Evolutionary conservation across 2,329 filamentous ascomycete species (phyloP), one percentile per base, ranked within the genome.

Genomic region (Ilyonectria destructans): DNA sequence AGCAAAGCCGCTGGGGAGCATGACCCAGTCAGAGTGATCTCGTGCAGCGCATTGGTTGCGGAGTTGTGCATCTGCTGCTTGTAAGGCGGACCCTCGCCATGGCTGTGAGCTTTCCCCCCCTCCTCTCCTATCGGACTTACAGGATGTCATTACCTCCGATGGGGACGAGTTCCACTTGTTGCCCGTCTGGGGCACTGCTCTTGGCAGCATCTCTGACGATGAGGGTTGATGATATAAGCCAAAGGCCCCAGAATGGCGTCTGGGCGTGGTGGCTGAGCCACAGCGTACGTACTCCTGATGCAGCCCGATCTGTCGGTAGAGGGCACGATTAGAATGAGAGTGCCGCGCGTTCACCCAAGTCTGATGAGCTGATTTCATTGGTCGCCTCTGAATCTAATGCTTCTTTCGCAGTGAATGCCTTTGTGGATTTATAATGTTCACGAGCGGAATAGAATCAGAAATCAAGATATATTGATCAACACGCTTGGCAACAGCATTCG

Each of bases 311-410:
- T 64, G 13, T 48, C 55, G n/a, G 26, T 58, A 9, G 35, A 55
- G 10, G 45, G 35, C 48, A 35, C 29, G 33, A 46, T 55, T 33
- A 40, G 23, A 49, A 35, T 33, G 35, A 13, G 49, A 49, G 43
- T 49, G 62, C 56, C 62, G 51, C 62, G 62, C 62, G 62, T 60
- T 60, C 49, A 59, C n/a, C n/a, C n/a, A n/a, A n/a, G n/a, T n/a
- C n/a, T n/a, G n/a, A n/a, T n/a, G n/a, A n/a, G n/a, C n/a, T n/a
- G n/a, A n/a, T n/a, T n/a, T n/a, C n/a, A n/a, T n/a, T n/a, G n/a
- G n/a, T n/a, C n/a, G n/a, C n/a, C n/a, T n/a, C n/a, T n/a, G n/a
- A n/a, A n/a, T n/a, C n/a, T n/a, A n/a, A n/a, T n/a, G n/a, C n/a
- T n/a, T n/a, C n/a, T n/a, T 59, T 46, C 45, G 29, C 33, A 37